A percentile compares a stretch with the other conserved stretches of the same genome.
These are phyloP conservation scores for Plenodomus lindquistii DNA, from an alignment of 2,329 filamentous ascomycete genomes.

Conservation along the genomic window DNA sequence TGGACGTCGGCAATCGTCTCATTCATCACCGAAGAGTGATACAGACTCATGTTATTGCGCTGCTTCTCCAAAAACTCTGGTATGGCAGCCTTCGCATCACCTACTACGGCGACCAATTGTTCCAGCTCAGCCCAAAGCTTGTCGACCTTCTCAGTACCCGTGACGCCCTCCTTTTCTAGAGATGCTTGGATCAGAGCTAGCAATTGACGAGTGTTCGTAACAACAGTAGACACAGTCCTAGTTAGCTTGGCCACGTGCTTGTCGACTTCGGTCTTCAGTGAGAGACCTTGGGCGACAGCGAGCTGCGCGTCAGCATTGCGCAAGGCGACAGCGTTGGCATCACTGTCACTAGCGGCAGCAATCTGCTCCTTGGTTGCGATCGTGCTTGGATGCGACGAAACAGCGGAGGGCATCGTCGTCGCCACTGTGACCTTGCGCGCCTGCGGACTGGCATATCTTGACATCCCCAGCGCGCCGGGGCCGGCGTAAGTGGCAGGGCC, in stretches of 20 bases:
- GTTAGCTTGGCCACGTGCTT: constrained; percentile 20
- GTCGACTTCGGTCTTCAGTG: constrained; percentile 26
- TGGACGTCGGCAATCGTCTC: constrained; percentile 26
- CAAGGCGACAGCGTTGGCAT: neutral
- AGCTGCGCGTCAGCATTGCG: constrained; percentile 23
- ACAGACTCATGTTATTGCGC: constrained; percentile 30
- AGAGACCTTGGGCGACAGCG: constrained; percentile 22
- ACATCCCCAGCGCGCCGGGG: constrained; percentile 13
- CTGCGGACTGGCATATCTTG: constrained; percentile 23
- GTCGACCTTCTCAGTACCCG: constrained; percentile 19
- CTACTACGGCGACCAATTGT: constrained; percentile 23
- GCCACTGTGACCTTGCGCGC: constrained; percentile 7
- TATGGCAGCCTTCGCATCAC: constrained; percentile 21
- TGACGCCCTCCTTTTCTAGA: constrained; percentile 15
- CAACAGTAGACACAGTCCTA: constrained; percentile 17
- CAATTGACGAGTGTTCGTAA: constrained; percentile 24
- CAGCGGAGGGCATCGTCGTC: constrained; percentile 4
- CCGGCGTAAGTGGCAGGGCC: constrained; percentile 3
- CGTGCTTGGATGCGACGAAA: constrained; percentile 9
- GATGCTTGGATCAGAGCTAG: constrained; percentile 28
- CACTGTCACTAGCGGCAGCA: constrained; percentile 7
- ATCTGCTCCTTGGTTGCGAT: constrained; percentile 33
- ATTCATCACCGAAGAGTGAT: constrained; percentile 28
- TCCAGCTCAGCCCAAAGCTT: constrained; percentile 33
- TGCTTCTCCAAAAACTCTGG: constrained; percentile 34